Base-by-base conservation (phyloP, 2,329 filamentous ascomycete genomes). In the Fusarium beomiforme region DNA sequence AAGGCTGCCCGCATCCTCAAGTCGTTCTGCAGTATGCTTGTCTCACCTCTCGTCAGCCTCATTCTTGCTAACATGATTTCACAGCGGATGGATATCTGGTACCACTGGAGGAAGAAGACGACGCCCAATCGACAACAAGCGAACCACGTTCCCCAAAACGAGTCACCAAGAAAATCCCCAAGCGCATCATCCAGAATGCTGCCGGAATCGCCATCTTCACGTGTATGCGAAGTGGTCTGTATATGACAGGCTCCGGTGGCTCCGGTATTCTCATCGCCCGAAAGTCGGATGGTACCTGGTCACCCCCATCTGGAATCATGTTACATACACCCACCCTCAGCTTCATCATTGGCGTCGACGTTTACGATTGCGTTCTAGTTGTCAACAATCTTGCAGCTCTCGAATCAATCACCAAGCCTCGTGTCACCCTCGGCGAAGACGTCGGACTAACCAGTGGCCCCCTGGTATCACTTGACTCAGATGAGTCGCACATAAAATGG, bases 151-250 rank as follows among this genome's bases (percentile, higher is more conserved):
- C 84, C 54, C 85, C 85, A 58, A 84, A 70, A 84, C 88, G 80
- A 50, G 78, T 93, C 21, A 81, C 86, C 55, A 93, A 95, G 82
- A 96, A 94, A 83, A 98, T 98, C 31, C 95, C 95, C 1, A 85
- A 91, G 62, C 88, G 91, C 77, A 93, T 98, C 62, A 93, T 98
- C 74, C 90, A 93, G 78, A 93, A 96, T 82, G 94, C 95, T 31
- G 94, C 95, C 73, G 95, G 94, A 14, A 87, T 98, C 63, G 95
- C 94, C 59, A 93, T 98, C 73, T 98, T 98, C 83, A 97, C 95
- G 2, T 97, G 94, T 33, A 97, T 98, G 94, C 91, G 95, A 65
- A 95, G 93, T 17, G 95, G 95, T 16, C 84, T 98, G 34, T 97
- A 95, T 93, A 87, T 97, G 74, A 95, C 93, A 47, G 95, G 95